Percentiles rank a stretch among this genome's conserved stretches.
phyloP scores from a whole-genome alignment of 805 yeast species.

The Saccharomycopsis microspora region DNA sequence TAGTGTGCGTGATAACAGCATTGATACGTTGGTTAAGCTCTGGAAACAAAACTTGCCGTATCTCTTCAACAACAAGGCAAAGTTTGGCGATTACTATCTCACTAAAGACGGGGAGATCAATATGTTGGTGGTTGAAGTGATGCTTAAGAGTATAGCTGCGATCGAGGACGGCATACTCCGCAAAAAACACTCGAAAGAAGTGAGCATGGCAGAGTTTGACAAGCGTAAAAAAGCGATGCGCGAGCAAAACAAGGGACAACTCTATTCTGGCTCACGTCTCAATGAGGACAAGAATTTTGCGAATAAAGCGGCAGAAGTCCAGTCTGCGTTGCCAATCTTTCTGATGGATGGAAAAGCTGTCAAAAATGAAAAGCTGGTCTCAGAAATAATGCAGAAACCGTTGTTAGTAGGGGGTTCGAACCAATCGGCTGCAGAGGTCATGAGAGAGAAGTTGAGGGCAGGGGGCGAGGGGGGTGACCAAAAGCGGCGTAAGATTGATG shows the following conservation, averaged over 20 bases:
- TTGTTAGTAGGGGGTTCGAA: slow-evolving; percentile 1
- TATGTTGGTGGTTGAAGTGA: slow-evolving; percentile 60
- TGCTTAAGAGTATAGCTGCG: slow-evolving; percentile 51
- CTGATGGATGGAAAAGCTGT: slow-evolving; percentile 8
- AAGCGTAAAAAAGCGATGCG: slow-evolving; percentile 43
- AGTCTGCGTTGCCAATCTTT: slow-evolving; percentile 11
- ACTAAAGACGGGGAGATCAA: slow-evolving; percentile 85
- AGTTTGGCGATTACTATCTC: slow-evolving; percentile 46
- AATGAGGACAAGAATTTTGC: slow-evolving; percentile 14
- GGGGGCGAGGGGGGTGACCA: slow-evolving; percentile 29
- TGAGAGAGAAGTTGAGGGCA: slow-evolving; percentile 26
- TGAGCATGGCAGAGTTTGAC: slow-evolving; percentile 51
- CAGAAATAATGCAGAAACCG: slow-evolving; percentile 6
- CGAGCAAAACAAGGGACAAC: slow-evolving; percentile 30
- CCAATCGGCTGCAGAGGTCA: slow-evolving; percentile 32
- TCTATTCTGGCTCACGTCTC: slow-evolving; percentile 9
- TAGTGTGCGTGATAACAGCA: slow-evolving; percentile 90
- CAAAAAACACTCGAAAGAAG: slow-evolving; percentile 56
- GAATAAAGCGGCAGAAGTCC: slow-evolving; percentile 9
- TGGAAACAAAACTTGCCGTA: slow-evolving; percentile 71
- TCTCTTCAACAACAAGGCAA: slow-evolving; percentile 13
- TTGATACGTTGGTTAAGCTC: slow-evolving; percentile 65
- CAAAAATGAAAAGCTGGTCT: slow-evolving; percentile 16
- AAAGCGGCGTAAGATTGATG: slow-evolving; percentile 14
- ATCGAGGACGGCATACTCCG: slow-evolving; percentile 75